These are phyloP conservation scores for Nematocida major DNA, from an alignment of 371 early-diverging fungal genomes.

Conservation along the genomic window DNA sequence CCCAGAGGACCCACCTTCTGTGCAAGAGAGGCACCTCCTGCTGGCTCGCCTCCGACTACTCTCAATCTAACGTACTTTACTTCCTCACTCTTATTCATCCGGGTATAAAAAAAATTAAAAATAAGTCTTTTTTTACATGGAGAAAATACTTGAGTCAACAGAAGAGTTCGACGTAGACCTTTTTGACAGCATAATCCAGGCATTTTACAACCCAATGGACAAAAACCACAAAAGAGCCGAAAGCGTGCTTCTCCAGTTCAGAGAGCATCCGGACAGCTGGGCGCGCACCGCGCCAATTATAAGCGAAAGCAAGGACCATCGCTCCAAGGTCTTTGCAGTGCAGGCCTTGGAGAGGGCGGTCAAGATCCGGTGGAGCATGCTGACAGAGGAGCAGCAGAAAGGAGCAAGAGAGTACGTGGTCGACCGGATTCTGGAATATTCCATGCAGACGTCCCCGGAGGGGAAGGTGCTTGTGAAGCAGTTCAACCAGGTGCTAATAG, in stretches of 20 bases:
- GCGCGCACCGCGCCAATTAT: constrained; percentile 83
- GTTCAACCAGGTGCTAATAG: constrained; percentile 58
- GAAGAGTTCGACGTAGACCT: constrained; percentile 56
- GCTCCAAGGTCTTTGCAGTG: constrained; percentile 86
- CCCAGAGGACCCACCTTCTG: constrained; percentile 99
- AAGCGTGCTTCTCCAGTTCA: constrained; percentile 74
- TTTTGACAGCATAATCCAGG: constrained; percentile 60
- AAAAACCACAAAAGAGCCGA: constrained; percentile 53
- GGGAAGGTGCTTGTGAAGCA: constrained; percentile 57
- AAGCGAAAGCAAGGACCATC: constrained; percentile 71
- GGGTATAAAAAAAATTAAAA: constrained; percentile 29
- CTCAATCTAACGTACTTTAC: constrained; percentile 57
- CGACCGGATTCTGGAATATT: constrained; percentile 49
- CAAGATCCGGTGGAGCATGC: constrained; percentile 87
- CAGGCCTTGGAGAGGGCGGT: constrained; percentile 87
- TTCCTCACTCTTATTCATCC: constrained; percentile 35
- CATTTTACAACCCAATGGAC: constrained; percentile 36
- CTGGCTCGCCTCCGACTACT: constrained; percentile 87
- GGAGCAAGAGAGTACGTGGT: constrained; percentile 67
- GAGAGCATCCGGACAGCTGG: constrained; percentile 92
- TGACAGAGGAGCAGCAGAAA: constrained; percentile 77
- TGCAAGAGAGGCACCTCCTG: constrained; percentile 91
- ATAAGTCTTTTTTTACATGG: constrained; percentile 54
- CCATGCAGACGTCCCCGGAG: constrained; percentile 32
- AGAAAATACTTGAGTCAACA: constrained; percentile 57